A percentile compares a stretch with the other conserved stretches of the same genome.
Conservation (phyloP, 1,139 yeast genomes). For the Kurtzmaniella quercitrusa region DNA sequence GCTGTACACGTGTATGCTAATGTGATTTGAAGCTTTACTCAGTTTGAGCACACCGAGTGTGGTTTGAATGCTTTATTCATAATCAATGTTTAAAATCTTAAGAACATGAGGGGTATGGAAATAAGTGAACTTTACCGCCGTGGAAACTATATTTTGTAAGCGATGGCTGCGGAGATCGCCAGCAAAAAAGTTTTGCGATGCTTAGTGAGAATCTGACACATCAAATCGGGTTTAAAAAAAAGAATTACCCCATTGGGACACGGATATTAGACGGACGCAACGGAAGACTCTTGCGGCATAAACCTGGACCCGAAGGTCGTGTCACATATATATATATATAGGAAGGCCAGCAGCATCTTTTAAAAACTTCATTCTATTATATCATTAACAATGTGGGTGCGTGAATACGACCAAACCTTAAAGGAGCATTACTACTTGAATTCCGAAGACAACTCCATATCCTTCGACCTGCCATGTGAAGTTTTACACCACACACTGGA, state of each 20-base stretch:
- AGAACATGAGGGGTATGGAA: not conserved
- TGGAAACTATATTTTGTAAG: not conserved
- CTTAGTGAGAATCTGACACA: not conserved
- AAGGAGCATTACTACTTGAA: slow-evolving; percentile 37
- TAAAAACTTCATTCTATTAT: not conserved
- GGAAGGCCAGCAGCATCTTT: not conserved
- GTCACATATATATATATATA: not conserved
- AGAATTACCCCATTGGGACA: not conserved
- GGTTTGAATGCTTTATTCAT: no score
- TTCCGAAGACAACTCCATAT: slow-evolving; percentile 25
- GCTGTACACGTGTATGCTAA: not conserved
- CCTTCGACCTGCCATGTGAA: slow-evolving; percentile 42
- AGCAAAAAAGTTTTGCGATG: not conserved
- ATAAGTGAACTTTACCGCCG: not conserved
- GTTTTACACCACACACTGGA: slow-evolving; percentile 21
- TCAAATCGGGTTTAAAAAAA: not conserved
- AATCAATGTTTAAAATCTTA: no score
- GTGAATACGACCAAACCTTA: slow-evolving; percentile 26
- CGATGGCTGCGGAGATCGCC: not conserved
- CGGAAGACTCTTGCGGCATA: not conserved
- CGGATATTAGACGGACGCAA: slow-evolving; percentile 1
- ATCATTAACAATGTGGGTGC: slow-evolving; percentile 3
- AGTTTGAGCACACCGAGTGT: no score
- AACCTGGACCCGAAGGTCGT: not conserved
- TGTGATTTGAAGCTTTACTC: no score